Base-by-base conservation (phyloP, 306 rosid species). In the Prinsepia uniflora region DNA sequence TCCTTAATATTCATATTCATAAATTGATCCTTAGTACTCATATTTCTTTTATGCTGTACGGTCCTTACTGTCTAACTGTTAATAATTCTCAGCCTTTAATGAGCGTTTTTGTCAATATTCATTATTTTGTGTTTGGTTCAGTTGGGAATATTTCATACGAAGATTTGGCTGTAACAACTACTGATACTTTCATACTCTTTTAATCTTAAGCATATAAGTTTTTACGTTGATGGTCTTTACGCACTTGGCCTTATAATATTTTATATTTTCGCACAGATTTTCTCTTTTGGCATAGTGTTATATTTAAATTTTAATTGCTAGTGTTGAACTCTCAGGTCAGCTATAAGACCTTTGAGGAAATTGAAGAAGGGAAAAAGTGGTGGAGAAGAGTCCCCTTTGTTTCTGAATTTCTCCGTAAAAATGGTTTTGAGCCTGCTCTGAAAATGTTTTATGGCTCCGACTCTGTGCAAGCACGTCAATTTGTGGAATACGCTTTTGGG, bases 401-500 rank as follows among this genome's bases (percentile, higher is more conserved):
- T 72, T 83, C 92, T 45, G 89, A 93, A 59, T 86, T 93, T 79
- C 72, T 93, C 66, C 88, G 77, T 76, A 85, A 74, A 63, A 78
- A 84, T 49, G 94, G 90, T 77, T 77, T 93, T 77, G 94, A 85
- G 58, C 82, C 94, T 85, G 90, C 92, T 70, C 60, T 93, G 68
- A 75, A 75, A 81, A 84, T 48, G 83, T 71, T 84, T 73, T 80
- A 65, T 67, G 98, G 97, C 65, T 87, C 97, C 41, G 93, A 93
- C 65, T 79, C 96, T 47, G 96, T 93, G 55, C 94, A 87, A 71
- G 94, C 89, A 17, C 85, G 92, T 49, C 94, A 90, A 79, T 93
- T 93, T 84, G 98, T 87, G 78, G 88, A 87, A 70, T 93, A 87
- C 83, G 96, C 97, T 70, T 93, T 93, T 81, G 97, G 96, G 70